Percentiles rank a stretch among this genome's conserved stretches.
These are phyloP conservation scores for Nitzschia sp. DNA, from an alignment of 108 stramenopile genomes.

Conservation along the genomic window DNA sequence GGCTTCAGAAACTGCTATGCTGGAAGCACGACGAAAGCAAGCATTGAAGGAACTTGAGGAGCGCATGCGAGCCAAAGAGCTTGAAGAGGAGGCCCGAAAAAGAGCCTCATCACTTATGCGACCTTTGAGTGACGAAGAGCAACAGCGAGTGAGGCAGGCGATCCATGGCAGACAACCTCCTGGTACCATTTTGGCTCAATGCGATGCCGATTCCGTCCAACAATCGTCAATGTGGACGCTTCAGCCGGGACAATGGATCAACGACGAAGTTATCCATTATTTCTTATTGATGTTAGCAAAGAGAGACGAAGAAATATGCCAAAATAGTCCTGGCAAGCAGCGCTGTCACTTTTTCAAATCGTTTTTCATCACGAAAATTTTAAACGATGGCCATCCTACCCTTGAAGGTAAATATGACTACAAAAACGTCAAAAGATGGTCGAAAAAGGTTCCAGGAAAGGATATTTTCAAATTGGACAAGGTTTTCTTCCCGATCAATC, in stretches of 20 bases:
- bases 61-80: slow-evolving; percentile 29
- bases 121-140: slow-evolving; percentile 64
- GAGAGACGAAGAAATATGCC: slow-evolving; percentile 78
- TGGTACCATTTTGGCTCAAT: slow-evolving; percentile 55
- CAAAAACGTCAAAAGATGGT: slow-evolving; percentile 90
- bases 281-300: slow-evolving; percentile 83
- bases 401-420: slow-evolving; percentile 85
- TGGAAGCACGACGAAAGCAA: not conserved
- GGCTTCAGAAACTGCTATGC: not conserved
- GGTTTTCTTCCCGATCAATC: slow-evolving; percentile 90
- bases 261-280: slow-evolving; percentile 97
- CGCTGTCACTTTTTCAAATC: slow-evolving; percentile 93
- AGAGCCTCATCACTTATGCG: slow-evolving; percentile 59
- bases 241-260: slow-evolving; percentile 87
- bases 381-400: slow-evolving; percentile 66
- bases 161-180: slow-evolving; percentile 52
- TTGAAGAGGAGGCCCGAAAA: slow-evolving; percentile 54
- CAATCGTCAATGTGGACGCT: slow-evolving; percentile 66
- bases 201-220: slow-evolving; percentile 71
- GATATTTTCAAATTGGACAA: slow-evolving; percentile 92
- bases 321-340: slow-evolving; percentile 51
- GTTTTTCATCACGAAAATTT: slow-evolving; percentile 93
- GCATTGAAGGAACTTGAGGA: slow-evolving; percentile 29
- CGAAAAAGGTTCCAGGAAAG: slow-evolving; percentile 87
- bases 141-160: slow-evolving; percentile 47